phyloP scores from a whole-genome alignment of 2,329 filamentous ascomycete genomes.

The Ophiostoma ulmi region DNA sequence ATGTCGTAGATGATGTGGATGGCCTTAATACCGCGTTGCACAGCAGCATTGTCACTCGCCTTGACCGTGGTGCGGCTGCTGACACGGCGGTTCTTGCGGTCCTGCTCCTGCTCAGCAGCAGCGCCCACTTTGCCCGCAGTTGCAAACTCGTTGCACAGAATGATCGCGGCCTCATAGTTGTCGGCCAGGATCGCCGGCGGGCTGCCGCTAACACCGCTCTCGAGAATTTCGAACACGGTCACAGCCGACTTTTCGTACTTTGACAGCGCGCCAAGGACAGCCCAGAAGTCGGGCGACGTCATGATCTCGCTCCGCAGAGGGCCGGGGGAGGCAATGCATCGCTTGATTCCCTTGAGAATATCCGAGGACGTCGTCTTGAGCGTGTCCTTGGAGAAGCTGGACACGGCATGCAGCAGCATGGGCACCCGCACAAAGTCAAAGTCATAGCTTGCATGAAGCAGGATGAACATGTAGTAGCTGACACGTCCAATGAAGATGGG shows the following conservation, averaged over 20 bases:
- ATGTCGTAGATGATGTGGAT: slow-evolving; percentile 77
- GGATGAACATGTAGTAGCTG: slow-evolving; percentile 77
- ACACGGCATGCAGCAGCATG: slow-evolving; percentile 85
- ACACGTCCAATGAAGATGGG: slow-evolving; percentile 67
- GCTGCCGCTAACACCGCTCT: slow-evolving; percentile 67
- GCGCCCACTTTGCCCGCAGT: slow-evolving; percentile 71
- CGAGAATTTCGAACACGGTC: slow-evolving; percentile 80
- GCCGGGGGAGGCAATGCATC: slow-evolving; percentile 72
- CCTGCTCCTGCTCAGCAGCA: slow-evolving; percentile 62
- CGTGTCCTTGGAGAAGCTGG: slow-evolving; percentile 73
- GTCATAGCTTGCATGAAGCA: slow-evolving; percentile 81
- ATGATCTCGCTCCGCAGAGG: slow-evolving; percentile 86
- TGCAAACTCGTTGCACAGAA: slow-evolving; percentile 83
- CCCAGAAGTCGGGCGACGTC: slow-evolving; percentile 96
- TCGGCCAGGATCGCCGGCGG: slow-evolving; percentile 84
- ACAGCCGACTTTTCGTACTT: slow-evolving; percentile 64
- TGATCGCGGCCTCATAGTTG: slow-evolving; percentile 86
- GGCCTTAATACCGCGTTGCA: slow-evolving; percentile 73
- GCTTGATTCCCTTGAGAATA: slow-evolving; percentile 70
- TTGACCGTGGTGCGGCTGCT: slow-evolving; percentile 47
- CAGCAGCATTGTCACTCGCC: slow-evolving; percentile 63
- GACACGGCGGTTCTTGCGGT: slow-evolving; percentile 39
- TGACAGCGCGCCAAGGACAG: slow-evolving; percentile 72
- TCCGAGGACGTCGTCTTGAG: slow-evolving; percentile 71
- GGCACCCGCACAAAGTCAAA: slow-evolving; percentile 88